phyloP scores from a whole-genome alignment of 176 grass and related monocot genomes.

The Cenchrus fungigraminus region DNA sequence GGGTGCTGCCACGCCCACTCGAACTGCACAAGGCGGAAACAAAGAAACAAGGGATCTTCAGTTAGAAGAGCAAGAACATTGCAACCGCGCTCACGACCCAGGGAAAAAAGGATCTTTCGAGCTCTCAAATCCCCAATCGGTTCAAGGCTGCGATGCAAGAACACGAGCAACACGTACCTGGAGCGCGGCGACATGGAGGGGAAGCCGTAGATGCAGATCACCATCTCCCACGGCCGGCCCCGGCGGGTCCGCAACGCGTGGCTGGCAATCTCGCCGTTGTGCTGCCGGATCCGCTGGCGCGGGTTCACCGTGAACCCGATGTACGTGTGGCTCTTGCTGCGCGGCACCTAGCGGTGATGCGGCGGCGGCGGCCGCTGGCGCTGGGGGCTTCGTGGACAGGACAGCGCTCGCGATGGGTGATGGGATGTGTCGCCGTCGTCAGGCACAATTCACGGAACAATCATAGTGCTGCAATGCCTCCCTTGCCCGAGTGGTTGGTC shows the following conservation, averaged over 20 bases:
- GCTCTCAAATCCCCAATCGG: not conserved
- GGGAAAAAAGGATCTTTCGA: not conserved
- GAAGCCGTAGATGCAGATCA: constrained; percentile 92
- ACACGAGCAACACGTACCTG: constrained; percentile 42
- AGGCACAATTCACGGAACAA: too few species aligned
- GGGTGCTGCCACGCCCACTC: constrained; percentile 99
- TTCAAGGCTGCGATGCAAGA: not conserved
- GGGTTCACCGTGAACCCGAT: constrained; percentile 96
- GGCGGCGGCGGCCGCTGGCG: too few species aligned
- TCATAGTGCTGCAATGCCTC: too few species aligned
- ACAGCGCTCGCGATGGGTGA: too few species aligned
- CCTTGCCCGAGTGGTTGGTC: too few species aligned
- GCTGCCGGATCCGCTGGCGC: constrained; percentile 82
- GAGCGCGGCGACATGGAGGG: constrained; percentile 78
- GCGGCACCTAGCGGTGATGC: constrained; percentile 40
- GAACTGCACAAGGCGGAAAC: constrained; percentile 56
- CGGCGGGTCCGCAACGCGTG: constrained; percentile 64
- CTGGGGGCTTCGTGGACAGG: too few species aligned
- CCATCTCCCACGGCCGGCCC: constrained; percentile 91
- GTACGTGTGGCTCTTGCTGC: constrained; percentile 74
- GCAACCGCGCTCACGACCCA: too few species aligned
- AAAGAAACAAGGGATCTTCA: not conserved
- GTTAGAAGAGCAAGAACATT: not conserved
- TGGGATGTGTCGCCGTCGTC: too few species aligned
- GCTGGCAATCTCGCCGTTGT: constrained; percentile 86